phyloP scores from a whole-genome alignment of 768 basidiomycete genomes.

The Lactarius deliciosus region DNA sequence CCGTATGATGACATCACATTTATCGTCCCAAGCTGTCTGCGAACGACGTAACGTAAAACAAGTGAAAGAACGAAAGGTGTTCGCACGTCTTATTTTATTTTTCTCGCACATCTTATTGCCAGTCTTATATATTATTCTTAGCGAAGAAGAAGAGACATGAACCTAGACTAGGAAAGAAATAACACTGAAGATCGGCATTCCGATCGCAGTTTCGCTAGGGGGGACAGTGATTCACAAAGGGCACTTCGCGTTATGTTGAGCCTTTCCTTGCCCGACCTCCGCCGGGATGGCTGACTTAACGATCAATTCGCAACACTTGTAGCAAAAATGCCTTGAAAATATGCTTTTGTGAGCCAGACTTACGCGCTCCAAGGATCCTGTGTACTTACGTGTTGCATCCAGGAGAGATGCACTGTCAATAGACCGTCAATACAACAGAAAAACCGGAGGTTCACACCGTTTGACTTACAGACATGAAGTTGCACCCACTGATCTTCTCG shows the following conservation, averaged over 20 bases:
- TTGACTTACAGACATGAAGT: slow-evolving; percentile 55
- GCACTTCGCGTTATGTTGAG: slow-evolving; percentile 8
- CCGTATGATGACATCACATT: background rate
- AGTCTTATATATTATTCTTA: background rate
- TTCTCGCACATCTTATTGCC: no score
- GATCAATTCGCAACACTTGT: slow-evolving; percentile 42
- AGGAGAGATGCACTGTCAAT: slow-evolving; percentile 50
- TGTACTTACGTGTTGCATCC: slow-evolving; percentile 50
- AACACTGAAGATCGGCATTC: background rate
- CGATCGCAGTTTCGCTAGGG: background rate
- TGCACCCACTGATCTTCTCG: slow-evolving; percentile 53
- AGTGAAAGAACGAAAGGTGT: no score
- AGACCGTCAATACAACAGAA: slow-evolving; percentile 2
- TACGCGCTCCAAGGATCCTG: background rate
- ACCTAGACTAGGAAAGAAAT: background rate
- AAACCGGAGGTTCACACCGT: background rate
- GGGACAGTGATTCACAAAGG: background rate
- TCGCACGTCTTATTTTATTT: no score
- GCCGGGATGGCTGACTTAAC: slow-evolving; percentile 15
- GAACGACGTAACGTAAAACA: no score
- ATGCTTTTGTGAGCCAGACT: background rate
- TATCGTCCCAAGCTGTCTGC: background rate
- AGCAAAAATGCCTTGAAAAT: slow-evolving; percentile 48
- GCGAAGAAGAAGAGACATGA: background rate
- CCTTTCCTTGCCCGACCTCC: slow-evolving; percentile 2